phyloP scores from a whole-genome alignment of 805 yeast species.

The Kodamaea fukazawae region DNA sequence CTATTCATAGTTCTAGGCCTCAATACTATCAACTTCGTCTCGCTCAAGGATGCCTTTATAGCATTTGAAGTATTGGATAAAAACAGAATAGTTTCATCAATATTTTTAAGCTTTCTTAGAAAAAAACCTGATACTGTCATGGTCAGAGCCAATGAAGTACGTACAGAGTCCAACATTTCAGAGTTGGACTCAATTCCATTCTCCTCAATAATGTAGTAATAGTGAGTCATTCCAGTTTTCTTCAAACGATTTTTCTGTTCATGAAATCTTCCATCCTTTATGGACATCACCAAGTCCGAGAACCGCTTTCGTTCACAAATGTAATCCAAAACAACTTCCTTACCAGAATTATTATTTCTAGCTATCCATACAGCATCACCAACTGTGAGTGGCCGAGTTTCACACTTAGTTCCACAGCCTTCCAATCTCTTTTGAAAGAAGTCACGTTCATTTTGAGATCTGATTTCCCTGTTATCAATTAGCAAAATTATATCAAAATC shows the following conservation, averaged over 20 bases:
- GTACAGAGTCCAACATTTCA: conserved; percentile 61
- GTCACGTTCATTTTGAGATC: conserved; percentile 64
- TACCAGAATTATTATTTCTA: conserved; percentile 50
- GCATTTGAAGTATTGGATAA: conserved; percentile 48
- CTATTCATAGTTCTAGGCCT: conserved; percentile 48
- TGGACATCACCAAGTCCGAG: conserved; percentile 80
- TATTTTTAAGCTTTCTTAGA: conserved; percentile 62
- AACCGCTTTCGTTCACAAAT: conserved; percentile 89
- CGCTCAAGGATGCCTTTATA: conserved; percentile 37
- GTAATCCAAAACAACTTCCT: conserved; percentile 69
- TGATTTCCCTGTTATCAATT: conserved; percentile 80
- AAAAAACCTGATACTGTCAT: conserved; percentile 65
- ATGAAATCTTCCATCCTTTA: conserved; percentile 80
- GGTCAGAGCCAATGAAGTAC: conserved; percentile 72
- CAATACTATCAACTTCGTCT: conserved; percentile 41
- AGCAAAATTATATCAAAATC: conserved; percentile 59
- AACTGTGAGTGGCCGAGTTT: conserved; percentile 59
- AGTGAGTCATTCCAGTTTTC: conserved; percentile 63
- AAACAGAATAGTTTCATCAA: conserved; percentile 71
- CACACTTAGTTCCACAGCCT: conserved; percentile 48
- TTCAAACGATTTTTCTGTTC: conserved; percentile 83
- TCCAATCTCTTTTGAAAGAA: conserved; percentile 60
- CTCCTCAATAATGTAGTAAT: conserved; percentile 81
- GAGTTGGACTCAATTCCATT: conserved; percentile 39
- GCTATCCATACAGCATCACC: conserved; percentile 96